Evolutionary conservation across 306 rosid species (phyloP).

Genomic region (Cicer judaicum): DNA sequence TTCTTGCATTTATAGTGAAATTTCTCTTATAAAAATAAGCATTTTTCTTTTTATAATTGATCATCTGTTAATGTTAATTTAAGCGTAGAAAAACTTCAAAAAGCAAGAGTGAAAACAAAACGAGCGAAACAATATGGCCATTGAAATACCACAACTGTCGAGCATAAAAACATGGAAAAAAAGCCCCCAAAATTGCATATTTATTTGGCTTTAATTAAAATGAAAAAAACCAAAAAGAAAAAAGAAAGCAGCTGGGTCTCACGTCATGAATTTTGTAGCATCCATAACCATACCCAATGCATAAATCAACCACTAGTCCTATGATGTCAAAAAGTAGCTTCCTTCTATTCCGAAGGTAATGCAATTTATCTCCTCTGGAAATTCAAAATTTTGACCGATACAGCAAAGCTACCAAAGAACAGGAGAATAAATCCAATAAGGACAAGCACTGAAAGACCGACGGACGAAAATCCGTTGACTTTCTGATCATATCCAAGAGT

Average conservation of each 20-base stretch:
- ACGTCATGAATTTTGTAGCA: neutral
- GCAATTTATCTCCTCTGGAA: constrained; percentile 72
- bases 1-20: too few species aligned
- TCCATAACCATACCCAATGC: constrained; percentile 9
- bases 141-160: too few species aligned
- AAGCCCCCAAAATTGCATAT: neutral
- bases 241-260: neutral
- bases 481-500: constrained; percentile 61
- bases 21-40: too few species aligned
- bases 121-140: too few species aligned
- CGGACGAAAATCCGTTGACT: constrained; percentile 61
- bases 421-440: constrained; percentile 66
- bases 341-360: neutral
- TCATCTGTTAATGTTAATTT: too few species aligned
- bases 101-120: too few species aligned
- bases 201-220: neutral
- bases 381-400: constrained; percentile 75
- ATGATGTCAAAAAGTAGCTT: constrained; percentile 10
- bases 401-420: constrained; percentile 71
- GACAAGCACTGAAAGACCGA: constrained; percentile 54
- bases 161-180: neutral
- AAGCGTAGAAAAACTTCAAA: too few species aligned
- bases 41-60: too few species aligned
- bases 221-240: neutral
- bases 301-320: constrained; percentile 13